Evolutionary conservation across 768 basidiomycete genomes (phyloP).

Genomic region (Porphyrellus cyaneotinctus): DNA sequence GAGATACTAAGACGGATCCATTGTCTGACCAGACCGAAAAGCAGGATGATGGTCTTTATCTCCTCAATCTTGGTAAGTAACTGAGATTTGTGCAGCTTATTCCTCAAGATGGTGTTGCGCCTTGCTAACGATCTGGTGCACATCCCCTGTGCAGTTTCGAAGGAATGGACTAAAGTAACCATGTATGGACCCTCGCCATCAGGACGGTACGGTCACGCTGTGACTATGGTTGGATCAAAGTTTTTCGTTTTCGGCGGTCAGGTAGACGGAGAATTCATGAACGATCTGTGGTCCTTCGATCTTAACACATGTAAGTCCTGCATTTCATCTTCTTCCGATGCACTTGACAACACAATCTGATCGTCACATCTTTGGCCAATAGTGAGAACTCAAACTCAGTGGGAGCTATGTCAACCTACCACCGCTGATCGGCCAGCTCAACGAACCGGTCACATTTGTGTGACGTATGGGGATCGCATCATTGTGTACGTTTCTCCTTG

Average conservation of each 20-base stretch:
- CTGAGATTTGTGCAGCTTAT: not conserved
- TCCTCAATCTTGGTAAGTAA: constrained; percentile 84
- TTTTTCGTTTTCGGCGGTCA: constrained; percentile 98
- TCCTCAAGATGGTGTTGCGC: not conserved
- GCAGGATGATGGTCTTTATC: constrained; percentile 90
- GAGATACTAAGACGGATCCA: constrained; percentile 84
- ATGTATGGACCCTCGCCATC: constrained; percentile 73
- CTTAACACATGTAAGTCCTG: constrained; percentile 77
- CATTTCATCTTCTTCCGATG: not conserved
- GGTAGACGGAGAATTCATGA: constrained; percentile 89
- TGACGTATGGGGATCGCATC: constrained; percentile 78
- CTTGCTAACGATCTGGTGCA: constrained; percentile 2
- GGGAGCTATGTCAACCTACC: constrained; percentile 73
- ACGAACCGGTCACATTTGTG: constrained; percentile 88
- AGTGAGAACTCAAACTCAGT: constrained; percentile 82
- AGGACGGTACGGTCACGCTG: constrained; percentile 95
- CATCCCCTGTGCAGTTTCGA: constrained; percentile 55
- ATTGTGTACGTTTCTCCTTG: constrained; percentile 59
- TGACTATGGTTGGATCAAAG: constrained; percentile 84
- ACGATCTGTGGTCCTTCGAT: constrained; percentile 96
- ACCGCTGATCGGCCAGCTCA: constrained; percentile 65
- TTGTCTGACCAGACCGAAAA: constrained; percentile 59
- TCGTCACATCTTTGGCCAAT: constrained; percentile 6
- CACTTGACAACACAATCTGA: constrained; percentile 1
- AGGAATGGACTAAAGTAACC: constrained; percentile 90